Evolutionary conservation across 2,329 filamentous ascomycete genomes (phyloP).

Genomic region (Colletotrichum falcatum): DNA sequence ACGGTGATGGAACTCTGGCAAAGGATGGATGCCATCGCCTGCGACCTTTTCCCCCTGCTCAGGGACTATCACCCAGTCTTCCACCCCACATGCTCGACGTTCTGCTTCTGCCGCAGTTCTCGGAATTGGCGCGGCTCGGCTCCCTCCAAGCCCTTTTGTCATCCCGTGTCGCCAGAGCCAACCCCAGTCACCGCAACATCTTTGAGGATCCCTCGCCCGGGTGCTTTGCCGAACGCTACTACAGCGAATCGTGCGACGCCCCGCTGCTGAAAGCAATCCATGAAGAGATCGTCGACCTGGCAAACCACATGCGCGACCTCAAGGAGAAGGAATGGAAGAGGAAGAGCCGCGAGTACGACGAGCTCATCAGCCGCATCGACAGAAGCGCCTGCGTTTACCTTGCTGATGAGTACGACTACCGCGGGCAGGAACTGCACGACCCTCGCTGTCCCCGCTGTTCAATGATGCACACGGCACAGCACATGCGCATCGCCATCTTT

Average conservation of each 20-base stretch:
- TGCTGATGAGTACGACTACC: slow-evolving; percentile 41
- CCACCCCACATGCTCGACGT: slow-evolving; percentile 62
- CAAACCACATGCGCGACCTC: slow-evolving; percentile 33
- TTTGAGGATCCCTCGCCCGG: slow-evolving; percentile 56
- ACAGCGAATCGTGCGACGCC: slow-evolving; percentile 43
- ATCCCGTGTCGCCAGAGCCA: slow-evolving; percentile 46
- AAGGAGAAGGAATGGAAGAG: slow-evolving; percentile 52
- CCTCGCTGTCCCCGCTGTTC: slow-evolving; percentile 52
- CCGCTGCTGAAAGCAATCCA: slow-evolving; percentile 40
- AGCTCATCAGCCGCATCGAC: slow-evolving; percentile 48
- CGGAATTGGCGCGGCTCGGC: slow-evolving; percentile 64
- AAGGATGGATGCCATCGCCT: slow-evolving; percentile 63
- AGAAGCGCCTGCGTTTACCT: slow-evolving; percentile 49
- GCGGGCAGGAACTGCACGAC: slow-evolving; percentile 43
- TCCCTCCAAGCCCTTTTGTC: slow-evolving; percentile 53
- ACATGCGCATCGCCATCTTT: slow-evolving; percentile 52
- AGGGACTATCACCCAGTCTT: slow-evolving; percentile 65
- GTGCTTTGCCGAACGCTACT: slow-evolving; percentile 47
- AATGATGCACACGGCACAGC: slow-evolving; percentile 45
- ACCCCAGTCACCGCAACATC: slow-evolving; percentile 52
- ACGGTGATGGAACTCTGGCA: slow-evolving; percentile 69
- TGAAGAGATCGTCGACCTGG: slow-evolving; percentile 44
- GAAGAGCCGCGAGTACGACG: slow-evolving; percentile 48
- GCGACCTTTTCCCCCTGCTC: slow-evolving; percentile 59
- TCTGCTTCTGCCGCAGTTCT: slow-evolving; percentile 60